Evolutionary conservation across 2,329 filamentous ascomycete genomes (phyloP).

Genomic region (Venturia aucupariae): DNA sequence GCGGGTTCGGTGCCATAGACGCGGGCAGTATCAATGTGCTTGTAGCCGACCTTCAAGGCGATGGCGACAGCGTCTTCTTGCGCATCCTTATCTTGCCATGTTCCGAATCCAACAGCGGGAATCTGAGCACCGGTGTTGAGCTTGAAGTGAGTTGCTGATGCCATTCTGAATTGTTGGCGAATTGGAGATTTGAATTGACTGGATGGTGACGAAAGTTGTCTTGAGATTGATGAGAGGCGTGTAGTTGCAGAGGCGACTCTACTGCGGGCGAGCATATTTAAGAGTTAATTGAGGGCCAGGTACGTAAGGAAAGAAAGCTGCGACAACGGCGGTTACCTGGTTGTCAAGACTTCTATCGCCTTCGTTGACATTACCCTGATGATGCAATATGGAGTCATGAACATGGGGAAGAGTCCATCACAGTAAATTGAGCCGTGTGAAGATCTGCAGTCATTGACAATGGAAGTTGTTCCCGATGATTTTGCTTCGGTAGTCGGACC

Average conservation of each 20-base stretch:
- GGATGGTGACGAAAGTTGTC: background rate
- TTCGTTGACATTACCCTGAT: background rate
- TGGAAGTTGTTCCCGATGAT: background rate
- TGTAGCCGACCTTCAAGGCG: constrained; percentile 59
- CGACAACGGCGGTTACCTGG: background rate
- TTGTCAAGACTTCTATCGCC: background rate
- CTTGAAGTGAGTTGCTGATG: constrained; percentile 11
- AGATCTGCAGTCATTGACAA: background rate
- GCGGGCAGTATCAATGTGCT: constrained; percentile 67
- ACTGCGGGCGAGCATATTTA: constrained; percentile 6
- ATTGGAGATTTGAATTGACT: background rate
- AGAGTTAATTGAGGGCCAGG: background rate
- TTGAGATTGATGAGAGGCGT: constrained; percentile 4
- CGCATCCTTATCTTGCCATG: constrained; percentile 43
- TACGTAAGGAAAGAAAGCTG: background rate
- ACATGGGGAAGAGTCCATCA: background rate
- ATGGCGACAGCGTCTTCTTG: constrained; percentile 53
- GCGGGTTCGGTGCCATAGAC: constrained; percentile 73
- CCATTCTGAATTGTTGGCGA: constrained; percentile 11
- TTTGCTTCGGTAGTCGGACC: background rate
- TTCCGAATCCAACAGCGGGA: constrained; percentile 62
- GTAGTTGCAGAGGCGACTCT: background rate
- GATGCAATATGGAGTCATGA: background rate
- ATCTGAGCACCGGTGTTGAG: constrained; percentile 49
- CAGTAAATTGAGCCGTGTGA: background rate